Base-by-base conservation (phyloP, 768 basidiomycete genomes). In the Cystofilobasidium bisporidii region DNA sequence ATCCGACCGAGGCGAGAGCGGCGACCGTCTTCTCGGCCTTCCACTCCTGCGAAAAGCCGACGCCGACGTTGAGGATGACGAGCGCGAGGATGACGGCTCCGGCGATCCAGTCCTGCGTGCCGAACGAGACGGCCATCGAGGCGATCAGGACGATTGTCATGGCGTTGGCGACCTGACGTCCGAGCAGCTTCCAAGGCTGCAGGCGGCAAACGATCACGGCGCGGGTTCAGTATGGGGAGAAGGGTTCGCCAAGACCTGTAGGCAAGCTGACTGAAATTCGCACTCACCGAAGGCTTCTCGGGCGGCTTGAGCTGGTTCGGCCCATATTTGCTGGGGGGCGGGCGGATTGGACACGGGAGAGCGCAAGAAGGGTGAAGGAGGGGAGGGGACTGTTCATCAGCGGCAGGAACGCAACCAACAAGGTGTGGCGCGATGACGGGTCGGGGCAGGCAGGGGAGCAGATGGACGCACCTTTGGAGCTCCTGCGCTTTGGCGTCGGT, bases 11-110 rank as follows among this genome's bases (percentile, higher is more conserved):
- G 62, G 76, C 76, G 22, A 79, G 72, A n/a, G 75, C 76, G 10
- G 77, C 78, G 33, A 79, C 77, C 18, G 77, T 79, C 76, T 79
- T 77, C 69, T 76, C 76, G 15, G 77, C 77, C 64, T 76, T 74
- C 75, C 75, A 78, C 71, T 76, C 76, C 67, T 76, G 76, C 30
- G 72, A 71, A 58, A 74, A 71, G 22, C 76, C 77, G 26, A 78
- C 76, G 55, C 33, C 22, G 26, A 78, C 76, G 70, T 78, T 78
- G 59, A 78, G 70, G 28, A 74, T 48, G 36, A 78, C 75, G 24
- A 78, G 71, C 24, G 76, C 77, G 41, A 75, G 75, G 58, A 78
- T 78, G 64, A 78, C 77, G 40, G 56, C 68, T 9, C 62, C 68
- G 4, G 63, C 68, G 57, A 69, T 69, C 68, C 68, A 69, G 40